Evolutionary conservation across 148 eudicot genomes (phyloP).

Genomic region (Rhododendron vialii): DNA sequence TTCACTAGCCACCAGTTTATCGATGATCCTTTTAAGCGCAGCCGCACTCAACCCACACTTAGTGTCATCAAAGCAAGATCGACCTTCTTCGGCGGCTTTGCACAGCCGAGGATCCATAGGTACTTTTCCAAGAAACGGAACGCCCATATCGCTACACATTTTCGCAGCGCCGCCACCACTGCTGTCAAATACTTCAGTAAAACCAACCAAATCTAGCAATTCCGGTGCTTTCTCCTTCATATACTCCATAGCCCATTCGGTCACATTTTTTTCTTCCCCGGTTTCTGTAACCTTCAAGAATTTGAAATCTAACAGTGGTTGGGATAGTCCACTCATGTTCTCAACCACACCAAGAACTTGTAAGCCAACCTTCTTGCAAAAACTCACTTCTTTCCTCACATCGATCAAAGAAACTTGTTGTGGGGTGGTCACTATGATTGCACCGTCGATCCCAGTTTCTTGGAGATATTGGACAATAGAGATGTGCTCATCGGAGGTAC

Average conservation of each 20-base stretch:
- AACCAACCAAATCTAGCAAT: constrained; percentile 48
- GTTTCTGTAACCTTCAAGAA: constrained; percentile 41
- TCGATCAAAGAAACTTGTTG: constrained; percentile 89
- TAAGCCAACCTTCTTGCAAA: constrained; percentile 81
- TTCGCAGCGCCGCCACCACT: constrained; percentile 77
- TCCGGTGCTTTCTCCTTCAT: constrained; percentile 74
- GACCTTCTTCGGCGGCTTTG: constrained; percentile 90
- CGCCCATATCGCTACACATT: constrained; percentile 80
- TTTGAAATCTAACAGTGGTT: constrained; percentile 47
- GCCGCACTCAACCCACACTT: constrained; percentile 59
- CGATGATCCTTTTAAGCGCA: constrained; percentile 57
- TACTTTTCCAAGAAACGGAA: constrained; percentile 81
- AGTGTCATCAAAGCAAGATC: constrained; percentile 67
- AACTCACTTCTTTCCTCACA: constrained; percentile 77
- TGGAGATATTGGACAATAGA: constrained; percentile 76
- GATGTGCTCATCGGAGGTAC: constrained; percentile 89
- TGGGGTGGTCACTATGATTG: constrained; percentile 87
- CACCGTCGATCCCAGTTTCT: constrained; percentile 77
- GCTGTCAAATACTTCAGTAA: constrained; percentile 74
- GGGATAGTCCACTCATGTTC: constrained; percentile 87
- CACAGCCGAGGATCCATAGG: constrained; percentile 84
- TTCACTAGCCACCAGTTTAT: constrained; percentile 35
- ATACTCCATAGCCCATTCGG: constrained; percentile 49
- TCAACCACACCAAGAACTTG: constrained; percentile 83
- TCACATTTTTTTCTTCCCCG: constrained; percentile 55